These are phyloP conservation scores for Hypoxylon sp. DNA, from an alignment of 2,329 filamentous ascomycete species.

Conservation along the genomic window DNA sequence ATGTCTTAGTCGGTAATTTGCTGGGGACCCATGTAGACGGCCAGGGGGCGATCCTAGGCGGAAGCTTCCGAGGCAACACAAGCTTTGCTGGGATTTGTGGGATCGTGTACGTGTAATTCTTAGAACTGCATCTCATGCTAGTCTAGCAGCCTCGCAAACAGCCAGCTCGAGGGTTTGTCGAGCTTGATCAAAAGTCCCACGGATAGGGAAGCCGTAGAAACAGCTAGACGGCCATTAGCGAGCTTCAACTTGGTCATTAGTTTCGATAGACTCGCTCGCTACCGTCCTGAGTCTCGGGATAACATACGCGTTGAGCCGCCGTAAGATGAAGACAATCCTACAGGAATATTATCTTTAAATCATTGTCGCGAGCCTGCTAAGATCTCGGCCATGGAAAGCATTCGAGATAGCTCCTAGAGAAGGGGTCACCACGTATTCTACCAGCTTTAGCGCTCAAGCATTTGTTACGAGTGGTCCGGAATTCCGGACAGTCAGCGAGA, in stretches of 20 bases:
- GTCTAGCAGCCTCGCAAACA: conserved; percentile 15
- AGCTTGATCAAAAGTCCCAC: conserved; percentile 23
- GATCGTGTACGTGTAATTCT: conserved; percentile 26
- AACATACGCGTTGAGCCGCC: conserved; percentile 8
- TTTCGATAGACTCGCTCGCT: conserved; percentile 27
- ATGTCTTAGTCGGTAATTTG: conserved; percentile 32
- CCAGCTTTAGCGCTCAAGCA: not conserved
- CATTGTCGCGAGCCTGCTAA: conserved; percentile 3
- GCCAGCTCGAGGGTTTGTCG: conserved; percentile 14
- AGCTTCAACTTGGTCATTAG: conserved; percentile 21
- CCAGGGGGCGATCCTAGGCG: conserved; percentile 27
- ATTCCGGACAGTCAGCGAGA: conserved; percentile 7
- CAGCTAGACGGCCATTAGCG: conserved; percentile 9
- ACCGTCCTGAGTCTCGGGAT: conserved; percentile 11
- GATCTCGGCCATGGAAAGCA: not conserved
- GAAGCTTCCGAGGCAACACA: conserved; percentile 39
- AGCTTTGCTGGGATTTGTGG: conserved; percentile 13
- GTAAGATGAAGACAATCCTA: conserved; percentile 6
- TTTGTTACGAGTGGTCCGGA: conserved; percentile 3
- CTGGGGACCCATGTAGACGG: conserved; percentile 34
- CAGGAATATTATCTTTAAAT: conserved; percentile 8
- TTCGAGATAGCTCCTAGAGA: not conserved
- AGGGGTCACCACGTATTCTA: conserved; percentile 5
- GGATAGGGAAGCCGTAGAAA: conserved; percentile 27
- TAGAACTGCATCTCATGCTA: conserved; percentile 22